phyloP scores from a whole-genome alignment of 2,329 filamentous ascomycete species.

The Rhytidhysteron rufulum region DNA sequence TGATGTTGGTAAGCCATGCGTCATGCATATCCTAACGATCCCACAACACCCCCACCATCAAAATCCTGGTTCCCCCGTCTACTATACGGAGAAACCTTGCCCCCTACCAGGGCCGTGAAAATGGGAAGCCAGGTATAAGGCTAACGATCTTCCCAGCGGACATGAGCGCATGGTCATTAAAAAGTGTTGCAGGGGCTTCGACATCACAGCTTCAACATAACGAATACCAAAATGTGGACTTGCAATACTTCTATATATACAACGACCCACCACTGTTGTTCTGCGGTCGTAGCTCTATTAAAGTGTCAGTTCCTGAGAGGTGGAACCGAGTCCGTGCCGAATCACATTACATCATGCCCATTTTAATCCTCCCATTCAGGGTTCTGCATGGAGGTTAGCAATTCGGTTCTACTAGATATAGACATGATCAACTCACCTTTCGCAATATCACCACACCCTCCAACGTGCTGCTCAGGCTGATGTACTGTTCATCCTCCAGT shows the following conservation, averaged over 20 bases:
- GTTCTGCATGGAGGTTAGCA: no score
- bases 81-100: no score
- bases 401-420: not conserved
- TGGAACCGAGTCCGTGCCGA: no score
- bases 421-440: conserved; percentile 62
- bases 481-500: conserved; percentile 95
- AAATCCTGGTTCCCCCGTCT: no score
- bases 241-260: conserved; percentile 5
- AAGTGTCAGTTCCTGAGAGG: conserved; percentile 1
- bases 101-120: no score
- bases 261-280: conserved; percentile 1
- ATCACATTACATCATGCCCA: not conserved
- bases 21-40: no score
- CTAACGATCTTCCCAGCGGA: no score
- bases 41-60: no score
- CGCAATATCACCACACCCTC: conserved; percentile 94
- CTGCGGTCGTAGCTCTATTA: conserved; percentile 4
- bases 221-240: conserved; percentile 1
- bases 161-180: no score
- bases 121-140: no score
- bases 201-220: not conserved
- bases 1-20: no score
- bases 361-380: conserved; percentile 43
- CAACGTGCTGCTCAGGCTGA: conserved; percentile 83
- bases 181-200: no score